A percentile compares a stretch with the other conserved stretches of the same genome.
These are phyloP conservation scores for Leishmania martiniquensis DNA, from an alignment of 208 protist species.

Conservation along the genomic window DNA sequence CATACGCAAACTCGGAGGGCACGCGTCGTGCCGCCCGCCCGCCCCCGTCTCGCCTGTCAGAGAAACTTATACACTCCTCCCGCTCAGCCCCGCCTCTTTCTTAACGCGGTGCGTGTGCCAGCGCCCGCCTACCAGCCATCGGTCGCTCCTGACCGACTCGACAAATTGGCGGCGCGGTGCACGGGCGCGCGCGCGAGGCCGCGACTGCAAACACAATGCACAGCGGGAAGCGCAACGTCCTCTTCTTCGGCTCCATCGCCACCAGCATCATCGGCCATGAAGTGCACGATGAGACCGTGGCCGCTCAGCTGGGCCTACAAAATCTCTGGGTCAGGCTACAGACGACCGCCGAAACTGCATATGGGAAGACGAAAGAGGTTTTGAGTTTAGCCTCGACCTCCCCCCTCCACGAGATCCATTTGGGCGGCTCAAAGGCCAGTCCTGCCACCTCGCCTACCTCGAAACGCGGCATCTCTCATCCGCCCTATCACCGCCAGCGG, in stretches of 20 bases:
- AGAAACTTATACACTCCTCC: conserved; percentile 2
- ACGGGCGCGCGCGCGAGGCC: neutral
- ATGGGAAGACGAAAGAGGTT: conserved; percentile 38
- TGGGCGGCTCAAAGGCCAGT: neutral
- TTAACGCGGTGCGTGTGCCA: neutral
- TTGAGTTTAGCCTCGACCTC: conserved; percentile 51
- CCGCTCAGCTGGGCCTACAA: conserved; percentile 38
- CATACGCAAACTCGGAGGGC: neutral
- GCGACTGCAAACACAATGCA: conserved; percentile 6
- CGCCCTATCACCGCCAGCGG: conserved; percentile 30
- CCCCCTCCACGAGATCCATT: conserved; percentile 33
- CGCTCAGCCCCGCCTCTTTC: neutral
- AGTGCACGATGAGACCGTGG: conserved; percentile 42
- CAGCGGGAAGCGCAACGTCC: conserved; percentile 31
- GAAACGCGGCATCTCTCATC: neutral
- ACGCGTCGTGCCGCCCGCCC: neutral
- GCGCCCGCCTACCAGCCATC: neutral
- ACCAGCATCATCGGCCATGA: conserved; percentile 54
- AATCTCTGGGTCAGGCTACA: conserved; percentile 42
- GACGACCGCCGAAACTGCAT: conserved; percentile 31
- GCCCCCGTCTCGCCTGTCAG: neutral
- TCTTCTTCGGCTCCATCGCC: conserved; percentile 72
- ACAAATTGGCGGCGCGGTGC: neutral
- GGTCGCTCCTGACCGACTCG: neutral
- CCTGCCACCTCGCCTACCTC: neutral